Percentiles rank a stretch among this genome's conserved stretches.
phyloP scores from a whole-genome alignment of 345 rosid species.

The Capsella bursapastoris region DNA sequence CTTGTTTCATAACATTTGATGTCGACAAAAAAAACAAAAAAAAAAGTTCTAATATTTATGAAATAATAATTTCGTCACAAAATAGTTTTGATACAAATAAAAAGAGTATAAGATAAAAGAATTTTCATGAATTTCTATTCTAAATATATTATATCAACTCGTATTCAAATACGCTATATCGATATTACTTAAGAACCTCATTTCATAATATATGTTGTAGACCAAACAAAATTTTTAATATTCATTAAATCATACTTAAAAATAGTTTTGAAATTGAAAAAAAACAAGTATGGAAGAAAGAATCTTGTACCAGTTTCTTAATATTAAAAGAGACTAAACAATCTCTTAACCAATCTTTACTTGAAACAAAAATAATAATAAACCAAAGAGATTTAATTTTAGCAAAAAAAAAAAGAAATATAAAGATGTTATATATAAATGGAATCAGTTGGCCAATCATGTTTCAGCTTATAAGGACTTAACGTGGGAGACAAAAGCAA shows the following conservation, averaged over 20 bases:
- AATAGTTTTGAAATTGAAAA: neutral
- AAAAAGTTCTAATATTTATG: too few species aligned
- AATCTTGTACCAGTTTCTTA: slow-evolving; percentile 5
- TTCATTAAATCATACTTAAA: neutral
- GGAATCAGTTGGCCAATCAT: slow-evolving; percentile 40
- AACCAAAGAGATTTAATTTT: neutral
- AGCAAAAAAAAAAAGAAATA: neutral
- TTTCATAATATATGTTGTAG: too few species aligned
- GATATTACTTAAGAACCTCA: too few species aligned
- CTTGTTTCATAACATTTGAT: neutral
- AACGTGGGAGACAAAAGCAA: slow-evolving; percentile 37
- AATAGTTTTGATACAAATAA: too few species aligned
- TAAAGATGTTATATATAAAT: slow-evolving; percentile 15
- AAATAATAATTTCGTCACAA: too few species aligned
- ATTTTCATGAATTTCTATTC: too few species aligned
- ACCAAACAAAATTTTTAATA: neutral
- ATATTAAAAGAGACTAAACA: neutral
- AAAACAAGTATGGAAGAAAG: neutral
- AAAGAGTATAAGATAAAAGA: too few species aligned
- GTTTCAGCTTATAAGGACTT: slow-evolving; percentile 25
- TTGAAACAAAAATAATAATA: neutral
- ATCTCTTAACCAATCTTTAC: slow-evolving; percentile 11
- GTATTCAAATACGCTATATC: too few species aligned
- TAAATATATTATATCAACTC: too few species aligned
- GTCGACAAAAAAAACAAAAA: neutral